Evolutionary conservation across 1,139 yeast species (phyloP), one percentile per base, ranked within the genome.

Genomic region (Suhomyces bolitotheri): DNA sequence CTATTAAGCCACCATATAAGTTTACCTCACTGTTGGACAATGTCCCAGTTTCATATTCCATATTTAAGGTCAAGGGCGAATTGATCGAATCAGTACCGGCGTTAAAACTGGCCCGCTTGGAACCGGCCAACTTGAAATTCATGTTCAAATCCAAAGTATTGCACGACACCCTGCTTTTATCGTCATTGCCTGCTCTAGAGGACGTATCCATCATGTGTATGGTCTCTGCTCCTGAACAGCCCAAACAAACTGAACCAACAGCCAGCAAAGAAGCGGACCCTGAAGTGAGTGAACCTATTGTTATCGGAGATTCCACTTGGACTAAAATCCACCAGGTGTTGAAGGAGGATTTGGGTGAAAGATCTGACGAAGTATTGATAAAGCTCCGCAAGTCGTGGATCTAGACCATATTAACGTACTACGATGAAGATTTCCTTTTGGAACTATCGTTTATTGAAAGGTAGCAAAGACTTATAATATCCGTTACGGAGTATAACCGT

Each of bases 1-100:
- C 74, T 16, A 68, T 71, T 35, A 66, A 64, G 39, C 75, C 76
- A 1, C 76, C 76, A 1, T 64, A 47, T 53, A 68, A 64, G 47
- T 69, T 71, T 47, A 50, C 52, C 16, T 43, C 57, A 3, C 59
- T 46, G 29, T 48, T 69, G 40, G 40, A 39, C 2, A 44, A 41
- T 26, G 54, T 66, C 5, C 42, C 62, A 0, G 44, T 43, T 7
- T 46, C 62, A 9, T 49, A 51, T 25, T 60, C 69, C 5, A 56
- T 71, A n/a, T 64, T 58, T 44, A 56, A 56, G 29, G 55, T 66
- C 29, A 71, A 71, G 39, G 31, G 49, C 1, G 51, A 51, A 13
- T 56, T 70, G 40, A 60, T 68, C 16, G 56, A 55, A 5, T 39
- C 55, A 0, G 53, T 62, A 27, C 51, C 55, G 0, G 43, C 47